Conservation (phyloP, 768 basidiomycete genomes). For the Mycena indigotica region DNA sequence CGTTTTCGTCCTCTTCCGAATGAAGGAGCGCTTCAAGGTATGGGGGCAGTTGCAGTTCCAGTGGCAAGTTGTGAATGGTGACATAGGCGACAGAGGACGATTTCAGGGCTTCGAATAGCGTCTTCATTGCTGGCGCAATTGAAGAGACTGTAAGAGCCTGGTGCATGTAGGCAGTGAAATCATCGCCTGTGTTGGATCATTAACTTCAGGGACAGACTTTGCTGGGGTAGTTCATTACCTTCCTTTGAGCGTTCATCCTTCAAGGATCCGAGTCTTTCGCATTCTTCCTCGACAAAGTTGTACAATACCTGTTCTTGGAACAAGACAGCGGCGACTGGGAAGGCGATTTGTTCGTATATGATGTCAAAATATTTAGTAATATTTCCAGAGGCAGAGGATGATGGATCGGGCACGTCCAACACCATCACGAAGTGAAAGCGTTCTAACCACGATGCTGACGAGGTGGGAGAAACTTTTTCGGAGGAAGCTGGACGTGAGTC, state of each 20-base stretch:
- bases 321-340: constrained; percentile 88
- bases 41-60: constrained; percentile 88
- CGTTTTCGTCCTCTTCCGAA: constrained; percentile 56
- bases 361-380: constrained; percentile 80
- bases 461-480: constrained; percentile 34
- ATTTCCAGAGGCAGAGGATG: constrained; percentile 78
- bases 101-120: constrained; percentile 79
- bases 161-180: constrained; percentile 56
- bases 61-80: constrained; percentile 72
- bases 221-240: no score
- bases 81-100: constrained; percentile 75
- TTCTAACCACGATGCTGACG: constrained; percentile 56
- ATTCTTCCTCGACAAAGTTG: constrained; percentile 84
- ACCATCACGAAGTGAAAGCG: constrained; percentile 88
- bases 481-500: constrained; percentile 33
- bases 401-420: constrained; percentile 87
- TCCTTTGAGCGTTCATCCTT: constrained; percentile 71
- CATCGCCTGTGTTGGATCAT: constrained; percentile 47
- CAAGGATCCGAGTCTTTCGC: constrained; percentile 66
- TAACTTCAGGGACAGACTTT: not conserved
- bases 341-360: constrained; percentile 86
- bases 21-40: constrained; percentile 73
- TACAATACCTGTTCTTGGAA: constrained; percentile 88
- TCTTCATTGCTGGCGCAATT: constrained; percentile 78
- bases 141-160: constrained; percentile 68